Percentiles rank a stretch among this genome's conserved stretches.
Evolutionary conservation across 768 basidiomycete genomes (phyloP).

Genomic region (Suillus brevipes): DNA sequence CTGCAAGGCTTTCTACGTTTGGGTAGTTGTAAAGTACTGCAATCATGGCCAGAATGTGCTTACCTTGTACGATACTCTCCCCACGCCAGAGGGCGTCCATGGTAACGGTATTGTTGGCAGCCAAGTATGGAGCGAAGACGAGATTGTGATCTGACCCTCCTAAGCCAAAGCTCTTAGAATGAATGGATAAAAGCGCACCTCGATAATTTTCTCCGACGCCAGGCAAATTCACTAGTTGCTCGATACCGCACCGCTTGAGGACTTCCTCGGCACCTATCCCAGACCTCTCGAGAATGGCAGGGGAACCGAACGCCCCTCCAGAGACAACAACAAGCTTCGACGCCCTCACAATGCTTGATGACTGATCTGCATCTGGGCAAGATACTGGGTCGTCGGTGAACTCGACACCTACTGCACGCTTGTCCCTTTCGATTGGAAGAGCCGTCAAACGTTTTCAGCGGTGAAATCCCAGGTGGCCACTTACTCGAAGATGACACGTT

Average conservation of each 20-base stretch:
- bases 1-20: conserved; percentile 17
- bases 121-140: conserved; percentile 35
- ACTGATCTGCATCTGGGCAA: conserved; percentile 25
- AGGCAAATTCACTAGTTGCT: conserved; percentile 60
- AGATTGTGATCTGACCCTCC: conserved; percentile 31
- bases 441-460: neutral
- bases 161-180: neutral
- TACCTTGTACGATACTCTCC: conserved; percentile 42
- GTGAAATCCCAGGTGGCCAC: conserved; percentile 13
- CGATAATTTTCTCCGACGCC: conserved; percentile 73
- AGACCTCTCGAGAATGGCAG: conserved; percentile 57
- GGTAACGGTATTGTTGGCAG: conserved; percentile 46
- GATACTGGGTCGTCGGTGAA: conserved; percentile 38
- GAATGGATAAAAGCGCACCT: conserved; percentile 32
- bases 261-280: conserved; percentile 62
- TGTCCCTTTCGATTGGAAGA: conserved; percentile 17
- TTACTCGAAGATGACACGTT: conserved; percentile 51
- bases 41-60: conserved; percentile 17
- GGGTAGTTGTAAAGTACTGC: neutral
- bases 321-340: conserved; percentile 50
- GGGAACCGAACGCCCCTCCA: conserved; percentile 56
- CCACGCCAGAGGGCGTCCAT: conserved; percentile 49
- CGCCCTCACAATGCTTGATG: conserved; percentile 33
- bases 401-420: conserved; percentile 49
- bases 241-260: conserved; percentile 49